These are phyloP conservation scores for Saturnispora besseyi DNA, from an alignment of 805 yeast genomes.

Conservation along the genomic window DNA sequence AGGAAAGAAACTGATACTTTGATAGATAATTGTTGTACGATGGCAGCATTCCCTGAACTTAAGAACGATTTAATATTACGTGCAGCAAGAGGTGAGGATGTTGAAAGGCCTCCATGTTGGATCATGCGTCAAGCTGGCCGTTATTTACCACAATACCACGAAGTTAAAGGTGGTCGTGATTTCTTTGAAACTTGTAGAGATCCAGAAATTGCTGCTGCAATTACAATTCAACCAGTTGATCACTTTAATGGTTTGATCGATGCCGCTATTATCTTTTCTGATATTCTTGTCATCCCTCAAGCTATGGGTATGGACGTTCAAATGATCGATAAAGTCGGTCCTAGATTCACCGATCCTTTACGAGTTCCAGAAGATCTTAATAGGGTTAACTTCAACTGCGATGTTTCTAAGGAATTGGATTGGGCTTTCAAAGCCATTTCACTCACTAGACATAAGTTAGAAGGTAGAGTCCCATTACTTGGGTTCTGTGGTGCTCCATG, in stretches of 20 bases:
- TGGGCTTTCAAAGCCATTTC: constrained; percentile 97
- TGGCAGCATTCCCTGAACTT: constrained; percentile 53
- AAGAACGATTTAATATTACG: constrained; percentile 86
- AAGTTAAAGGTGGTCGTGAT: constrained; percentile 75
- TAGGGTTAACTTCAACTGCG: constrained; percentile 47
- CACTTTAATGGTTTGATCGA: constrained; percentile 85
- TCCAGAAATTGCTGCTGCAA: constrained; percentile 86
- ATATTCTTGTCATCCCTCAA: constrained; percentile 92
- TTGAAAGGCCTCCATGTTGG: constrained; percentile 98
- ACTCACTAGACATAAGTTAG: constrained; percentile 72
- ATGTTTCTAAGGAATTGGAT: constrained; percentile 66
- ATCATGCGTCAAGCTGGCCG: constrained; percentile 98
- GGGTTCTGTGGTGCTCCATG: constrained; percentile 99
- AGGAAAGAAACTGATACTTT: background rate
- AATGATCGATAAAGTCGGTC: constrained; percentile 93
- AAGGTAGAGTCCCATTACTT: constrained; percentile 86
- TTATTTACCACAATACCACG: constrained; percentile 84
- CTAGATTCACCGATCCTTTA: constrained; percentile 83
- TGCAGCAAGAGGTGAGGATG: constrained; percentile 84
- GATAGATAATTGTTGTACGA: background rate
- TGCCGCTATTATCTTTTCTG: constrained; percentile 95
- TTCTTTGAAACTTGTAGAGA: constrained; percentile 94
- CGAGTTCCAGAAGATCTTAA: constrained; percentile 62
- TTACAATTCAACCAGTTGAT: constrained; percentile 91
- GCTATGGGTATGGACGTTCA: constrained; percentile 95